Evolutionary conservation across 164 flowering plant genomes (phyloP).

Genomic region (Sextonia rubra): DNA sequence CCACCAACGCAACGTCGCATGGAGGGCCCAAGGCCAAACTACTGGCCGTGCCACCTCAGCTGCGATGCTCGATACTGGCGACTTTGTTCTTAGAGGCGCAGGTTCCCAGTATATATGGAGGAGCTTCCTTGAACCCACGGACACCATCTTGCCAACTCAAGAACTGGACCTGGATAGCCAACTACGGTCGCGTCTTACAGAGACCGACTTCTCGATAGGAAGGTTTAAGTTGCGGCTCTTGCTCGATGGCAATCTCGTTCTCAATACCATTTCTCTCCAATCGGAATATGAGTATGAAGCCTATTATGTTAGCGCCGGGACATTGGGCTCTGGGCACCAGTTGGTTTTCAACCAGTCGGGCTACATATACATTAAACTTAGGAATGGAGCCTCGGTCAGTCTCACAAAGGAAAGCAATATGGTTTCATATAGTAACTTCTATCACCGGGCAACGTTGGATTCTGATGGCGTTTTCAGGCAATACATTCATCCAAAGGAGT

Average conservation of each 20-base stretch:
- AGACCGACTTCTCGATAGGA: conserved; percentile 29
- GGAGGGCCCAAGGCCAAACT: not conserved
- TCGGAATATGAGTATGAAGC: not conserved
- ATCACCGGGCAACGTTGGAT: conserved; percentile 35
- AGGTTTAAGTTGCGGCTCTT: conserved; percentile 10
- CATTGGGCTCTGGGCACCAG: conserved; percentile 11
- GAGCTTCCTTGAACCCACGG: conserved; percentile 1
- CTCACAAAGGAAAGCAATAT: conserved; percentile 15
- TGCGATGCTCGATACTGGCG: conserved; percentile 1
- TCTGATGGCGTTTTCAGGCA: conserved; percentile 38
- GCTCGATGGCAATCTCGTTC: conserved; percentile 26
- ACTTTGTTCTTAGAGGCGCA: conserved; percentile 1
- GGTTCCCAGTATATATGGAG: not conserved
- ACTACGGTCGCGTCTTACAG: conserved; percentile 10
- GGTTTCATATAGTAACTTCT: conserved; percentile 5
- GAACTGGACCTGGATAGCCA: conserved; percentile 1
- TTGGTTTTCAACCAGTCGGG: conserved; percentile 31
- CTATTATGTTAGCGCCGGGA: not conserved
- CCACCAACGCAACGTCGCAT: conserved; percentile 7
- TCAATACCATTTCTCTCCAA: conserved; percentile 9
- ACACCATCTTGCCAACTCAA: conserved; percentile 36
- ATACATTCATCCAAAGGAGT: conserved; percentile 4
- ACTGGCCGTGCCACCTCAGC: not conserved
- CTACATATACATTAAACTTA: conserved; percentile 14
- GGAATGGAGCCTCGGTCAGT: conserved; percentile 12